These are phyloP conservation scores for Auxenochlorella pyrenoidosa DNA, from an alignment of 139 green algal genomes.

Conservation along the genomic window DNA sequence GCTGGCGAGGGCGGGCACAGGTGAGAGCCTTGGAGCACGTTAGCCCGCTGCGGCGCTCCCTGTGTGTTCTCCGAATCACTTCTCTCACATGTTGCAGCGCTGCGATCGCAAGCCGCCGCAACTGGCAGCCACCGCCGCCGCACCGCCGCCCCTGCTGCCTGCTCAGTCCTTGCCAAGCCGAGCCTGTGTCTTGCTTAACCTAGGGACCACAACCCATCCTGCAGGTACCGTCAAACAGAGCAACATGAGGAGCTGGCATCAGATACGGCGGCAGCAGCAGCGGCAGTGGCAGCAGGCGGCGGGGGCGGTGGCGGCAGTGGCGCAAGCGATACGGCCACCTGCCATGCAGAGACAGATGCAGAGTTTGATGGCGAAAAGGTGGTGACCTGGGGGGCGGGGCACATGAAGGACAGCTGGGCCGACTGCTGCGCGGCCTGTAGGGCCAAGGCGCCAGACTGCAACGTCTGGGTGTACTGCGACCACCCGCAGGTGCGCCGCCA, in stretches of 20 bases:
- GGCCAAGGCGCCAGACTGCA: slow-evolving; percentile 29
- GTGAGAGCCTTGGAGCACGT: neutral
- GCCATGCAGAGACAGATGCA: slow-evolving; percentile 32
- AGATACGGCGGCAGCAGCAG: neutral
- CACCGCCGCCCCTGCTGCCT: neutral
- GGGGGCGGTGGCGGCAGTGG: neutral
- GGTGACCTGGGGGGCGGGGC: neutral
- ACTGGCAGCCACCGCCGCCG: neutral
- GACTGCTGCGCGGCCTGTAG: slow-evolving; percentile 43
- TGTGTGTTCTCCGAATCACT: neutral
- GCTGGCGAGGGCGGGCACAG: neutral
- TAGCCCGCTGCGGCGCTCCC: neutral
- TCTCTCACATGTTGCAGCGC: too few relatives aligned
- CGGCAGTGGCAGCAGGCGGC: neutral
- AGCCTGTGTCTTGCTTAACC: neutral
- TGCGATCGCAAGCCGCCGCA: too few relatives aligned
- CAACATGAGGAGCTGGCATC: neutral
- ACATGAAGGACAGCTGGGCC: slow-evolving; percentile 9
- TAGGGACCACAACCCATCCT: neutral
- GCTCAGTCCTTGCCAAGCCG: neutral
- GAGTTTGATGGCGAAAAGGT: slow-evolving; percentile 42
- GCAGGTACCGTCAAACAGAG: slow-evolving; percentile 22
- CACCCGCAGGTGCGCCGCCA: neutral
- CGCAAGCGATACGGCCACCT: neutral
- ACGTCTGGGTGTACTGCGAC: slow-evolving; percentile 43